Conservation (phyloP, 306 rosid genomes). For the Quillaja saponaria region DNA sequence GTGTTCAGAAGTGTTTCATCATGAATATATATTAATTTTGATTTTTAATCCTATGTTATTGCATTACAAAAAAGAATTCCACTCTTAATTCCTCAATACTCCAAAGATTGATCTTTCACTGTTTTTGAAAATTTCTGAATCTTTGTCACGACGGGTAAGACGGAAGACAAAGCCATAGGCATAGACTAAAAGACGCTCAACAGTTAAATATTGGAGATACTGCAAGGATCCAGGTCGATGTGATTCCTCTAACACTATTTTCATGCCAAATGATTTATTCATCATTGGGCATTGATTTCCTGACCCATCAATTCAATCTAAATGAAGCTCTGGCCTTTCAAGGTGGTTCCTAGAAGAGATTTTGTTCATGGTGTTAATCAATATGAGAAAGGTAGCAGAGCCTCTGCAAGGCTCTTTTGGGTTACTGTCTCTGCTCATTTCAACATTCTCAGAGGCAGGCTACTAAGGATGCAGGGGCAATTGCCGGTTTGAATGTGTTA, state of each 20-base stretch:
- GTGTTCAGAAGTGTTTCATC: too few relatives aligned
- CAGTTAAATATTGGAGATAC: constrained; percentile 92
- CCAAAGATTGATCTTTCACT: not conserved
- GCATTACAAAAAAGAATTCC: too few relatives aligned
- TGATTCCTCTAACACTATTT: constrained; percentile 85
- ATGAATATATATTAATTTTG: too few relatives aligned
- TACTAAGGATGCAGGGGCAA: constrained; percentile 72
- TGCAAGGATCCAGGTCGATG: constrained; percentile 81
- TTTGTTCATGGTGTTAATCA: constrained; percentile 67
- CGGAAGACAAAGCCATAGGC: constrained; percentile 80
- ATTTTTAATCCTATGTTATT: too few relatives aligned
- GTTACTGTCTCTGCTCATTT: constrained; percentile 79
- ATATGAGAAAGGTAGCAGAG: constrained; percentile 68
- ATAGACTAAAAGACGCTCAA: constrained; percentile 86
- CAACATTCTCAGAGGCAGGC: constrained; percentile 86
- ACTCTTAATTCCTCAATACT: not conserved
- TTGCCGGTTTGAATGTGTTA: constrained; percentile 65
- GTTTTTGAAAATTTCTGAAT: constrained; percentile 2
- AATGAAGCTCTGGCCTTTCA: constrained; percentile 91
- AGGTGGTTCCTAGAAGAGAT: constrained; percentile 65
- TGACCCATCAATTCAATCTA: constrained; percentile 59
- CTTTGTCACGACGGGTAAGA: constrained; percentile 48
- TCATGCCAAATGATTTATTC: constrained; percentile 75
- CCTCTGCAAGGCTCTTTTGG: constrained; percentile 73
- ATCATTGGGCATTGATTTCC: constrained; percentile 71